Base-by-base conservation (phyloP, 2,329 filamentous ascomycete species). In the Karstenula rhodostoma region DNA sequence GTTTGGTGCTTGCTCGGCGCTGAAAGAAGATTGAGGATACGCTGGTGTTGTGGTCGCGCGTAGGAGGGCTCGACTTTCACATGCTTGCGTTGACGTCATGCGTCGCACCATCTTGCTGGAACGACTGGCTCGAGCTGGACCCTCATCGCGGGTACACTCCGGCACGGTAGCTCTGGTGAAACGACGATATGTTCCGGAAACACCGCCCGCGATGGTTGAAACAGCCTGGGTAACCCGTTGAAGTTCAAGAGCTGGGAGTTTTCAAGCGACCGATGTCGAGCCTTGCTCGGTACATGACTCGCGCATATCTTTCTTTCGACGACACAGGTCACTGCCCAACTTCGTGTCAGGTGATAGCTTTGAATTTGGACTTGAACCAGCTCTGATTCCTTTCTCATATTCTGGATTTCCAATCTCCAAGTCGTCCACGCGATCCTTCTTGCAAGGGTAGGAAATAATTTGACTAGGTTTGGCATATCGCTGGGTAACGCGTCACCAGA, bases 11-110 rank as follows among this genome's bases (percentile, higher is more conserved):
- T 40, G 19, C 33, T 22, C 23, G 29, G 25, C 17, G 22, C 13
- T n/a, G 4, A 17, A 17, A 19, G 27, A 23, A 22, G 19, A 10
- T 40, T 10, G 2, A 12, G 19, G 19, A 17, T 6, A 2, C 23
- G n/a, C 15, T 9, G 46, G 12, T 17, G 27, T 49, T 33, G 25
- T 49, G 43, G 32, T n/a, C 25, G 9, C 6, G 27, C 1, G 19
- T 47, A 9, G 44, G n/a, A 1, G n/a, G 27, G 23, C 27, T 44
- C 19, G 33, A 33, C 17, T 57, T 57, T 58, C 56, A 58, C 56
- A 58, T 58, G 56, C 32, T 40, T 27, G 29, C 29, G 48, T 50
- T 57, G 56, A 58, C 56, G 48, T 58, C 56, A 58, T 53, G 3
- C 19, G 32, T 50, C 47, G 35, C 46, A 44, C 35, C 35, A 51